A percentile compares a stretch with the other conserved stretches of the same genome.
Evolutionary conservation across 805 yeast genomes (phyloP).

Genomic region (Saturnispora besseyi): DNA sequence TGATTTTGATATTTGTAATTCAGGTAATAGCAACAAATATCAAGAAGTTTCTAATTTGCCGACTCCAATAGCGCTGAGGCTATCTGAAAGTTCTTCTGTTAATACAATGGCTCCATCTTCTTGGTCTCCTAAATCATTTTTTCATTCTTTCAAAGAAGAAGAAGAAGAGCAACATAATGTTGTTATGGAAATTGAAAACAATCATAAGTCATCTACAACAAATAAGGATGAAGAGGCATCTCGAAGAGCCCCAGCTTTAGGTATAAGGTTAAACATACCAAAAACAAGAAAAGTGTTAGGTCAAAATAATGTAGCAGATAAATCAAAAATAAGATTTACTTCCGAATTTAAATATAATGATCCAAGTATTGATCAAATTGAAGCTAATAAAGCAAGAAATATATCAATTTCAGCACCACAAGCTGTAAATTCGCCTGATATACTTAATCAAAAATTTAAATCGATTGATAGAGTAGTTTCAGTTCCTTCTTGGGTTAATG

Average conservation of each 20-base stretch:
- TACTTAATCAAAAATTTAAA: constrained; percentile 12
- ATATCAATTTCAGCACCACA: background rate
- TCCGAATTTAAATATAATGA: constrained; percentile 15
- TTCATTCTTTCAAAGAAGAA: constrained; percentile 3
- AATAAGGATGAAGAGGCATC: background rate
- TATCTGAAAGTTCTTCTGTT: background rate
- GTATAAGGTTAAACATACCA: background rate
- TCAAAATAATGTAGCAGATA: constrained; percentile 2
- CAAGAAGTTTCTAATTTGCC: constrained; percentile 19
- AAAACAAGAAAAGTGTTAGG: constrained; percentile 3
- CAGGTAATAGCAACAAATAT: background rate
- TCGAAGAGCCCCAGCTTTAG: no score
- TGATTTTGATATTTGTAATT: background rate
- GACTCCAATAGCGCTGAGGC: constrained; percentile 15
- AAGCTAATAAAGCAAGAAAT: background rate
- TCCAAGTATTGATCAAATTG: background rate
- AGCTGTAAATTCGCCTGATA: background rate
- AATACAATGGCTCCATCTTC: background rate
- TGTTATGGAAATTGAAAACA: background rate
- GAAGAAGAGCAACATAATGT: background rate
- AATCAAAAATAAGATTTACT: constrained; percentile 4
- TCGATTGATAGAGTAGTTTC: constrained; percentile 26
- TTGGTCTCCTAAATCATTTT: background rate
- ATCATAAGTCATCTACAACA: background rate
- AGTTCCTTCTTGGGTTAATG: constrained; percentile 19